Evolutionary conservation across 2,329 filamentous ascomycete species (phyloP), one percentile per base, ranked within the genome.

Genomic region (Diaporthe caulivora): DNA sequence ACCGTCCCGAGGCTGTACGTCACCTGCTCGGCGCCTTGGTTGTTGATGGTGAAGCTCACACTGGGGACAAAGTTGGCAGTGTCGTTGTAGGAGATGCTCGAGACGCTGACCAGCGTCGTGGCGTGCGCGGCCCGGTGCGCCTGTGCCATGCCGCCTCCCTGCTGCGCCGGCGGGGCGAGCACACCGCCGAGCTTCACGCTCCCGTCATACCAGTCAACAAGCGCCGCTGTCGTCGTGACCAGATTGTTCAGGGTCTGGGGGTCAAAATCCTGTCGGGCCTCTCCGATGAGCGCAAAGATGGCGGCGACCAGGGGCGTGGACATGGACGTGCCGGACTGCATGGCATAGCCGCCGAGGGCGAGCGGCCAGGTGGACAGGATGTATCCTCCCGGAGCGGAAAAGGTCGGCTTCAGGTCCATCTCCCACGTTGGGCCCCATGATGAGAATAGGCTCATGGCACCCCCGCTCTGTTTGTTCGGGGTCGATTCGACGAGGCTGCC

Each of bases 11-110:
- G 58, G 13, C 24, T 62, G 58, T 62, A 62, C 5, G 58, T 62
- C 40, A 44, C 58, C 9, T 11, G 58, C 21, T 29, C 40, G 3
- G 58, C 17, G 58, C 58, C 58, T 31, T 31, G 40, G 37, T 62
- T 62, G 8, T 29, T 13, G 2, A 62, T 47, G 13, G 40, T 62
- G 58, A 62, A 62, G 40, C 2, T 62, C 1, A 1, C 24, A 15
- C 24, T 47, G 40, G 58, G 40, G 7, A 15, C 4, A 8, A 47
- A 62, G 58, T 62, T 62, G 40, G 58, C 58, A 29, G 58, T 62
- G 26, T 62, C 58, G 40, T 62, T 47, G 58, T 44, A 62, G 8
- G 58, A 62, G 58, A 62, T 62, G 40, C 58, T 47, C 40, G 58
- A 62, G 40, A 47, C 58, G 58, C 40, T 62, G 40, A 47, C 24